Evolutionary conservation across 1,284 basidiomycete species (phyloP).

Genomic region (Cerioporus squamosus): DNA sequence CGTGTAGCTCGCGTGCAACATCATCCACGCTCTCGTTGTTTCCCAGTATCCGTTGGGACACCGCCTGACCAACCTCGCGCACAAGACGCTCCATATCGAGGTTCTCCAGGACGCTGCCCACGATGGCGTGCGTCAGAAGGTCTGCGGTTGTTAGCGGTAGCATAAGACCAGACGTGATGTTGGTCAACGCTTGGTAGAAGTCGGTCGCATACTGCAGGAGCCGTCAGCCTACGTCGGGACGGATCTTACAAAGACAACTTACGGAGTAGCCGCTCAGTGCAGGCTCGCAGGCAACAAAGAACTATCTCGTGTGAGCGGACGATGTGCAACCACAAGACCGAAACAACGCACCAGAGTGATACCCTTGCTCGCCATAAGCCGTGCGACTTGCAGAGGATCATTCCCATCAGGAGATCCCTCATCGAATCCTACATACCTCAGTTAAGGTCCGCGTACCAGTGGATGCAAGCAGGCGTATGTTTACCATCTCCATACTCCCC

Average conservation of each 20-base stretch:
- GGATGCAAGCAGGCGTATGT: not conserved
- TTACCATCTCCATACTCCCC: conserved; percentile 91
- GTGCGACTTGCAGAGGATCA: conserved; percentile 88
- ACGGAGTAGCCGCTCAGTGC: conserved; percentile 93
- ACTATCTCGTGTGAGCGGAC: conserved; percentile 51
- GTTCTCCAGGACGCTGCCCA: conserved; percentile 96
- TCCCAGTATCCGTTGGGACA: conserved; percentile 89
- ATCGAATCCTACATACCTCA: conserved; percentile 70
- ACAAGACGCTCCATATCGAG: conserved; percentile 98
- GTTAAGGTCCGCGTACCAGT: conserved; percentile 16
- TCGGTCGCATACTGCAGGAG: conserved; percentile 82
- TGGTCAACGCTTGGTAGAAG: conserved; percentile 93
- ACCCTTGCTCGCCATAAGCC: conserved; percentile 88
- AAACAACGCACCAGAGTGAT: conserved; percentile 78
- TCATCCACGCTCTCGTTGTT: conserved; percentile 96
- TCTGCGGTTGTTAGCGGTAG: conserved; percentile 96
- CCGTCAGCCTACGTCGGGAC: conserved; percentile 14
- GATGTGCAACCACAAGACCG: not conserved
- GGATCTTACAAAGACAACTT: conserved; percentile 33
- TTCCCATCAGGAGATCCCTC: conserved; percentile 91
- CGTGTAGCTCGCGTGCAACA: conserved; percentile 92
- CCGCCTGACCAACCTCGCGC: conserved; percentile 90
- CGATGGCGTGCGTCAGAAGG: conserved; percentile 96
- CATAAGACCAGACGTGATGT: conserved; percentile 94
- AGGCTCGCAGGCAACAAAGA: conserved; percentile 98